Evolutionary conservation across 306 rosid genomes (phyloP).

Genomic region (Cicer bijugum): DNA sequence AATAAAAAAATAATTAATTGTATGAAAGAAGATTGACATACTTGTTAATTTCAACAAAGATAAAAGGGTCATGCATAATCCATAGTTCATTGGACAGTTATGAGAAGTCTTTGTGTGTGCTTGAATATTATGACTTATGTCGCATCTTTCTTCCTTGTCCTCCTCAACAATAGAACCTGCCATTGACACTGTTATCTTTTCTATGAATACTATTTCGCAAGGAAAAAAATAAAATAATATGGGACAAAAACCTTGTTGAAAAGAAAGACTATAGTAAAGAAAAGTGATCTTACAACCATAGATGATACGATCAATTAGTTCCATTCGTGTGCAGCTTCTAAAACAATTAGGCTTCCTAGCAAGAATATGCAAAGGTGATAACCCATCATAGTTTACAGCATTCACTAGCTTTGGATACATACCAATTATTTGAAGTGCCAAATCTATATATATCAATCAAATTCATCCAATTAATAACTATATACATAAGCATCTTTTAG

Average conservation of each 20-base stretch:
- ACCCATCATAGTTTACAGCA: constrained; percentile 43
- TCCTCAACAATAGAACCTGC: constrained; percentile 52
- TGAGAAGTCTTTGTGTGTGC: neutral
- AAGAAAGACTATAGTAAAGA: neutral
- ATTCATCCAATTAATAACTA: constrained; percentile 37
- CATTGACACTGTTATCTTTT: constrained; percentile 31
- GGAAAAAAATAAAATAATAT: neutral
- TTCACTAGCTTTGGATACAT: constrained; percentile 46
- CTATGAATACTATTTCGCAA: neutral
- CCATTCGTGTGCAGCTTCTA: constrained; percentile 53
- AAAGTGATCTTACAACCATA: constrained; percentile 47
- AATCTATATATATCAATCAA: constrained; percentile 46
- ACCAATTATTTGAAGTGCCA: constrained; percentile 50
- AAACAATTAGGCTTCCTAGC: constrained; percentile 56
- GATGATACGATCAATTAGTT: constrained; percentile 37
- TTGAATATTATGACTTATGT: neutral
- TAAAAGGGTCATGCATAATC: constrained; percentile 43
- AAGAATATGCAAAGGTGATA: constrained; percentile 54
- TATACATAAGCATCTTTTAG: too few species aligned
- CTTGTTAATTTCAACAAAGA: constrained; percentile 37
- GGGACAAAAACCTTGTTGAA: neutral
- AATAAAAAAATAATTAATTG: too few species aligned
- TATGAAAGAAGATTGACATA: constrained; percentile 34
- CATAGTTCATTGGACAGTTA: constrained; percentile 49
- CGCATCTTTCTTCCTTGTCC: constrained; percentile 34